Evolutionary conservation across 352 stramenopile species (phyloP).

Genomic region (Aphanomyces invadans): DNA sequence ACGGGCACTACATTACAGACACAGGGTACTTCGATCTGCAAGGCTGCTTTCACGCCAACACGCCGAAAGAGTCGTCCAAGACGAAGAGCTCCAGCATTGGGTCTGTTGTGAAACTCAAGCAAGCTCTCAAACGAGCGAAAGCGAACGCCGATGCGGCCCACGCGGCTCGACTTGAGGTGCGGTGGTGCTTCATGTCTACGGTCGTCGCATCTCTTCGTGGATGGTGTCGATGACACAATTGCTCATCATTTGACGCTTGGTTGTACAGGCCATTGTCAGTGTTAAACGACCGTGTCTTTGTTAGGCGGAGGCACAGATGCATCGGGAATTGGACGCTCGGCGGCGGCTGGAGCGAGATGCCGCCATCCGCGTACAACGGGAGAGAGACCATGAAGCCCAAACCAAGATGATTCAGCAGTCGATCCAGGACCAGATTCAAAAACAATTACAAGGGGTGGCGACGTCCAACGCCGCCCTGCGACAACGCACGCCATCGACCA

Average conservation of each 20-base stretch:
- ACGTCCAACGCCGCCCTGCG: neutral
- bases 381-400: neutral
- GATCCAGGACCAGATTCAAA: neutral
- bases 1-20: constrained; percentile 16
- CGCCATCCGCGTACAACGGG: neutral
- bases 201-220: too few species aligned
- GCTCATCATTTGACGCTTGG: too few species aligned
- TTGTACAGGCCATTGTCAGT: too few species aligned
- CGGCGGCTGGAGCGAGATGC: neutral
- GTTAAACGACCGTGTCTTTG: too few species aligned
- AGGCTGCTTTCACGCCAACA: neutral
- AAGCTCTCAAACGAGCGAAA: neutral
- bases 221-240: too few species aligned
- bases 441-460: neutral
- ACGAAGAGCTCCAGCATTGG: neutral
- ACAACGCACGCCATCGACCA: too few species aligned
- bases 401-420: neutral
- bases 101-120: constrained; percentile 19
- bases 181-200: neutral
- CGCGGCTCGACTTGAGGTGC: neutral
- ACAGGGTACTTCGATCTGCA: constrained; percentile 12
- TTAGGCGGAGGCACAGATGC: constrained; percentile 18
- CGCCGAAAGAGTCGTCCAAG: neutral
- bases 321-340: constrained; percentile 7
- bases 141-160: constrained; percentile 9